Conservation (phyloP, 768 basidiomycete species). For the Lepiota venenata region DNA sequence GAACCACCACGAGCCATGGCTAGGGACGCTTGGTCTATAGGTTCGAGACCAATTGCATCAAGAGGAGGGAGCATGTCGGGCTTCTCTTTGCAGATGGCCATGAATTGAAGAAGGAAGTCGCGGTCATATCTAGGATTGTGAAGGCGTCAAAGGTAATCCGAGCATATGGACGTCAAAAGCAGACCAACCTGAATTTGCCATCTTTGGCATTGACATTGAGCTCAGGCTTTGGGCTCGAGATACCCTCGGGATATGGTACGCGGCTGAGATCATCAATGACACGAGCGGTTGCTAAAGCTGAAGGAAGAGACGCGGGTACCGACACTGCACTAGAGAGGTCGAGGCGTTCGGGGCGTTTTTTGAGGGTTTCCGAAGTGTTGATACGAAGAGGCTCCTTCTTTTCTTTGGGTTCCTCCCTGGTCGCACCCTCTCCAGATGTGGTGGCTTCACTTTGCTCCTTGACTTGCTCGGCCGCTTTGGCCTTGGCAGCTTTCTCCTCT, state of each 20-base stretch:
- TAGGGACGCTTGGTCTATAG: conserved; percentile 52
- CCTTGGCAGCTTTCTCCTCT: conserved; percentile 13
- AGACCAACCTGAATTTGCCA: conserved; percentile 79
- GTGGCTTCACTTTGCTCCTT: conserved; percentile 43
- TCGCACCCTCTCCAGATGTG: conserved; percentile 38
- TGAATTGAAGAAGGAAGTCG: conserved; percentile 96
- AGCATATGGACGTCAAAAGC: background rate
- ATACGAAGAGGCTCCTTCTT: conserved; percentile 64
- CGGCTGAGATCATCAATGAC: conserved; percentile 79
- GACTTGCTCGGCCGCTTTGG: conserved; percentile 22
- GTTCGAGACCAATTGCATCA: conserved; percentile 89
- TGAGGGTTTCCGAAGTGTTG: conserved; percentile 48
- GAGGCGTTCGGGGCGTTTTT: conserved; percentile 67
- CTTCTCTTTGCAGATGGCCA: conserved; percentile 92
- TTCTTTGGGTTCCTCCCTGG: conserved; percentile 35
- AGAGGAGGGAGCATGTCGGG: conserved; percentile 87
- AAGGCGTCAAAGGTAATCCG: background rate
- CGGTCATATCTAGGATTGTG: conserved; percentile 79
- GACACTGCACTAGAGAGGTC: conserved; percentile 58
- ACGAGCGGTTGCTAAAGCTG: conserved; percentile 76
- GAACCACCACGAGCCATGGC: conserved; percentile 60
- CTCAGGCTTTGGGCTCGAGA: conserved; percentile 78
- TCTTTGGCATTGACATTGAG: conserved; percentile 82
- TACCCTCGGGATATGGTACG: conserved; percentile 79
- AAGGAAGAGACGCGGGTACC: conserved; percentile 48